Evolutionary conservation across 116 monocot species (phyloP).

Genomic region (Papilionanthe hybrid): DNA sequence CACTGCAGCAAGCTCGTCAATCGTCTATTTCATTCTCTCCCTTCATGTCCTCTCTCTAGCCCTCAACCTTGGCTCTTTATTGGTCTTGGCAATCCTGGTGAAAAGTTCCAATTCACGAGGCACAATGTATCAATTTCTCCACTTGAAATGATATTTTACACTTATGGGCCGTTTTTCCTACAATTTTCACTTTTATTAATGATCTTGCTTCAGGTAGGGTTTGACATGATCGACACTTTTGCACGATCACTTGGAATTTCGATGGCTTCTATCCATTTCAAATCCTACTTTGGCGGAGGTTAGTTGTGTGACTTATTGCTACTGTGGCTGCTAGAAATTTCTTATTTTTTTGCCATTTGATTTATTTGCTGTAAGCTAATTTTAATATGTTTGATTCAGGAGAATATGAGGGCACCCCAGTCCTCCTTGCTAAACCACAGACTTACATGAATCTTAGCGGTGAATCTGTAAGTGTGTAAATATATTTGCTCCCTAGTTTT

Average conservation of each 20-base stretch:
- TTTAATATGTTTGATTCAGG: conserved; percentile 34
- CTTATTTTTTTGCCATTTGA: neutral
- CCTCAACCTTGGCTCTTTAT: conserved; percentile 72
- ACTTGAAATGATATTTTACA: neutral
- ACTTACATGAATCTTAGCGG: conserved; percentile 99
- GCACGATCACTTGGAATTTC: conserved; percentile 62
- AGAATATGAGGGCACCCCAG: conserved; percentile 46
- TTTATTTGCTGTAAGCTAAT: neutral
- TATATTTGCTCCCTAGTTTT: neutral
- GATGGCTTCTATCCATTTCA: conserved; percentile 57
- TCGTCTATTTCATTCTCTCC: conserved; percentile 9
- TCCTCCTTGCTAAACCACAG: conserved; percentile 92
- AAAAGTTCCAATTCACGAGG: conserved; percentile 77
- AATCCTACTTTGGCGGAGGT: conserved; percentile 91
- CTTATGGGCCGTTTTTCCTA: neutral
- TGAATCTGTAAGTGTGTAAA: conserved; percentile 63
- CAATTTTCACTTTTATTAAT: neutral
- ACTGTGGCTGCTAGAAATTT: neutral
- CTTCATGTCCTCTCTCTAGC: conserved; percentile 5
- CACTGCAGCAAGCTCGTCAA: conserved; percentile 6
- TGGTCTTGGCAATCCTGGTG: conserved; percentile 94
- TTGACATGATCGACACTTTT: conserved; percentile 84
- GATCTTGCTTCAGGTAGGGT: conserved; percentile 59
- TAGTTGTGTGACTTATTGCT: neutral
- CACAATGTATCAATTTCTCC: conserved; percentile 52